Conservation (phyloP, 441 rosid species). For the Brassica balearica region DNA sequence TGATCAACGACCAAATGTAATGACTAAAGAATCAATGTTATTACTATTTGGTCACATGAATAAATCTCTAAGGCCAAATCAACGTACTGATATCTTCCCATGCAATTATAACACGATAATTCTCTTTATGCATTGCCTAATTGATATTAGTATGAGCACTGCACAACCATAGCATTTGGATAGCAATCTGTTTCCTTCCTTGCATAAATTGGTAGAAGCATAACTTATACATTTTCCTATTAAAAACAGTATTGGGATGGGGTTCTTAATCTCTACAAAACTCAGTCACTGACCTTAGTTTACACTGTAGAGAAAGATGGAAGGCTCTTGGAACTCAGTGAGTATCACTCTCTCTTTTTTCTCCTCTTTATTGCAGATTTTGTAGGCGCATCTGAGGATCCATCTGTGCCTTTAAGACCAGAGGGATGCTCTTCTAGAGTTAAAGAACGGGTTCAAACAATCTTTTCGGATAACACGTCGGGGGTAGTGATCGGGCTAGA, state of each 20-base stretch:
- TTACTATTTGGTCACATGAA: conserved; percentile 13
- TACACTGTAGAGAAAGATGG: no score
- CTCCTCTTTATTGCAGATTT: no score
- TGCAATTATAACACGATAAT: neutral
- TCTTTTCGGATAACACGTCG: neutral
- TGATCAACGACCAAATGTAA: neutral
- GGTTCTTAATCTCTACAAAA: neutral
- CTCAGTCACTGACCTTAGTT: neutral
- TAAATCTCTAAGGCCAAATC: conserved; percentile 1
- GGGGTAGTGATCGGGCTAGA: neutral
- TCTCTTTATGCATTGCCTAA: neutral
- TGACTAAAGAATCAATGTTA: conserved; percentile 9
- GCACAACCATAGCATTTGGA: neutral
- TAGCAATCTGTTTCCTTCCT: neutral
- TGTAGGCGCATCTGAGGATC: no score
- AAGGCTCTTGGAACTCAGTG: no score
- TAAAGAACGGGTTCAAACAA: neutral
- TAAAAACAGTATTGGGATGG: neutral
- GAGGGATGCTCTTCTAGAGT: neutral
- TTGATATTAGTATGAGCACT: neutral
- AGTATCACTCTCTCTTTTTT: no score
- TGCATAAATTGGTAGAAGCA: neutral
- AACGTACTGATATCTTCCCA: neutral
- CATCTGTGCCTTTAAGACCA: neutral
- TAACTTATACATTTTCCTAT: neutral